Percentiles rank a stretch among this genome's conserved stretches.
Evolutionary conservation across 2,329 filamentous ascomycete species (phyloP).

Genomic region (Neopestalotiopsis clavispora): DNA sequence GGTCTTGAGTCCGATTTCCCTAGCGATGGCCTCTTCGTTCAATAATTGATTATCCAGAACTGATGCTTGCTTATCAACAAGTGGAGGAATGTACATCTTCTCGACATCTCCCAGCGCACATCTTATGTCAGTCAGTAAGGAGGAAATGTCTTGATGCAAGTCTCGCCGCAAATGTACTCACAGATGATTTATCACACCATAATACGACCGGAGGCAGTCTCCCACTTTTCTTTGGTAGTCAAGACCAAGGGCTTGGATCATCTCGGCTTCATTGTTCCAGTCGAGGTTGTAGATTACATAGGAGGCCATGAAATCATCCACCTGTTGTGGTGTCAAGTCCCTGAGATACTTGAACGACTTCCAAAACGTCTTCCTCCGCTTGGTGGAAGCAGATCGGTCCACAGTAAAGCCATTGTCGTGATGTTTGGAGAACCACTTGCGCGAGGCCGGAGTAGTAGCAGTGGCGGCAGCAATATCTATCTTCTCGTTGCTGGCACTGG

Average conservation of each 20-base stretch:
- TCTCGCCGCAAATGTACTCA: conserved; percentile 26
- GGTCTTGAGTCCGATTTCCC: conserved; percentile 47
- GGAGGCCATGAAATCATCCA: conserved; percentile 61
- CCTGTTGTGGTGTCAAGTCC: conserved; percentile 53
- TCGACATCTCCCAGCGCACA: conserved; percentile 59
- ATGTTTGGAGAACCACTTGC: conserved; percentile 21
- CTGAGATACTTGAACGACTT: conserved; percentile 54
- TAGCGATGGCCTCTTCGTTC: conserved; percentile 55
- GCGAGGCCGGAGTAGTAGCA: conserved; percentile 20
- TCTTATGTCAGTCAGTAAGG: conserved; percentile 7
- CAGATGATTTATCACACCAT: conserved; percentile 59
- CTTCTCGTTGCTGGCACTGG: conserved; percentile 19
- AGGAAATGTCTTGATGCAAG: not conserved
- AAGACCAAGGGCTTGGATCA: conserved; percentile 51
- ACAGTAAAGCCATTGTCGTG: conserved; percentile 29
- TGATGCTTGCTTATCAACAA: conserved; percentile 54
- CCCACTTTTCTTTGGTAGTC: conserved; percentile 56
- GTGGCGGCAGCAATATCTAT: conserved; percentile 20
- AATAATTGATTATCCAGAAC: conserved; percentile 58
- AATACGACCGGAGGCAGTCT: conserved; percentile 56
- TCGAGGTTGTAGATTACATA: conserved; percentile 62
- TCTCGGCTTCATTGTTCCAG: conserved; percentile 55
- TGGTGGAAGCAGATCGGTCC: conserved; percentile 50
- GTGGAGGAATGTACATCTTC: conserved; percentile 62
- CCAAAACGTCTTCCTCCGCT: conserved; percentile 55